Conservation (phyloP, 148 eudicot species). For the Camellia lanceoleosa region DNA sequence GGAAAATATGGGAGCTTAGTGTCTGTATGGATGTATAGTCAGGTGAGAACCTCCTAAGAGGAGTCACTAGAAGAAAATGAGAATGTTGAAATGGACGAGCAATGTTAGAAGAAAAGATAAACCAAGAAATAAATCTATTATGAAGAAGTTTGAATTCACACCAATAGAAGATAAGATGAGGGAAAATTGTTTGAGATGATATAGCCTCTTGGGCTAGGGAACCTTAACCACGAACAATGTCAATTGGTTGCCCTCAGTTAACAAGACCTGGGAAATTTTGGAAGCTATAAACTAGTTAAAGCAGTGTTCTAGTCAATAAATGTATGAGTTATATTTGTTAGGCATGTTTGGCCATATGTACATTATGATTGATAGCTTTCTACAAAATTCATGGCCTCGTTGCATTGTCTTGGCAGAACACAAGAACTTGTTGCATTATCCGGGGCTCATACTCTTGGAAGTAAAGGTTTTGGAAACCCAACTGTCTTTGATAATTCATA, state of each 20-base stretch:
- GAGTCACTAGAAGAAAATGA: too few species aligned
- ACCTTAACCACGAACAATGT: background rate
- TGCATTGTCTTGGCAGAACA: constrained; percentile 47
- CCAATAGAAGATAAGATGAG: too few species aligned
- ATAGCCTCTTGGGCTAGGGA: background rate
- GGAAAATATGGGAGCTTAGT: too few species aligned
- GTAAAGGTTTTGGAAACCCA: constrained; percentile 94
- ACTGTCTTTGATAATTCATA: constrained; percentile 78
- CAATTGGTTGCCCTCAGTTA: background rate
- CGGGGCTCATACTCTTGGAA: constrained; percentile 94
- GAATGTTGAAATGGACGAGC: too few species aligned
- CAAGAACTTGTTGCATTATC: constrained; percentile 89
- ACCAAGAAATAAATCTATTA: too few species aligned
- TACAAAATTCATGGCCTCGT: background rate
- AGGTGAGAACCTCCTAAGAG: too few species aligned
- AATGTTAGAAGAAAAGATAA: too few species aligned
- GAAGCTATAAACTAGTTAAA: background rate
- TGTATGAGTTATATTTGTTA: background rate
- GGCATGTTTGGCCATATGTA: background rate
- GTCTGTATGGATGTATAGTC: too few species aligned
- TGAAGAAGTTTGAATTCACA: too few species aligned
- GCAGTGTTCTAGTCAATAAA: background rate
- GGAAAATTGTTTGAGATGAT: too few species aligned
- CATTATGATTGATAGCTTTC: background rate
- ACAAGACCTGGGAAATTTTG: background rate